A percentile compares a stretch with the other conserved stretches of the same genome.
phyloP scores from a whole-genome alignment of 2,329 filamentous ascomycete species.

The Drechslerella coelobrocha region DNA sequence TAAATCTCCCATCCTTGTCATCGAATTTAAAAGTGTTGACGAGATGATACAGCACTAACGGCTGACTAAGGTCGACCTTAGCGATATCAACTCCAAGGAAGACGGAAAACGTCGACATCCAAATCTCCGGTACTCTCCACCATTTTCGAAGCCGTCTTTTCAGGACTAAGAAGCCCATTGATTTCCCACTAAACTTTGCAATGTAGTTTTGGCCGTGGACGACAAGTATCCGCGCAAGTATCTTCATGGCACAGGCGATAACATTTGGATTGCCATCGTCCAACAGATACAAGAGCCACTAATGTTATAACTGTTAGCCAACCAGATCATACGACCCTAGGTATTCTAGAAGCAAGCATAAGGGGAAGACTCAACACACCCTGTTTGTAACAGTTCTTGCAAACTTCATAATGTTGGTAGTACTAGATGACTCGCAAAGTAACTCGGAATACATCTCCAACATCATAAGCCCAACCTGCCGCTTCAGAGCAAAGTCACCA shows the following conservation, averaged over 20 bases:
- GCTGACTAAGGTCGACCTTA: conserved; percentile 73
- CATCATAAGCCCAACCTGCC: conserved; percentile 75
- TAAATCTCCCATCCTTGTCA: conserved; percentile 59
- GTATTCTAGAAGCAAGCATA: conserved; percentile 5
- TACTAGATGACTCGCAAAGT: conserved; percentile 73
- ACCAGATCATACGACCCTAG: conserved; percentile 15
- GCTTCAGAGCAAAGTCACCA: conserved; percentile 62
- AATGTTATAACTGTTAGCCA: conserved; percentile 12
- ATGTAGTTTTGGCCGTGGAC: conserved; percentile 81
- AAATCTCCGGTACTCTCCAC: conserved; percentile 86
- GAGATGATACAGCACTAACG: conserved; percentile 77
- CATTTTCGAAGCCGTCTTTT: conserved; percentile 82
- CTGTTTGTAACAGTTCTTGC: conserved; percentile 94
- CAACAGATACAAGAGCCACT: conserved; percentile 91
- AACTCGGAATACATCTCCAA: conserved; percentile 78
- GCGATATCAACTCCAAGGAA: conserved; percentile 84
- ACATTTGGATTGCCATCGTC: conserved; percentile 85
- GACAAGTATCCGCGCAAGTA: conserved; percentile 82
- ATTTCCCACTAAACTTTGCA: conserved; percentile 83
- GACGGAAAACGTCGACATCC: conserved; percentile 83
- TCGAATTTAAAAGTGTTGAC: conserved; percentile 71
- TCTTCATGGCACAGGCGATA: conserved; percentile 79
- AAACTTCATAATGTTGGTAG: conserved; percentile 79
- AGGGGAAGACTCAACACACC: conserved; percentile 62
- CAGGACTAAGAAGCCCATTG: conserved; percentile 78